Evolutionary conservation across 1,284 basidiomycete species (phyloP).

Genomic region (Chalciporus sp.): DNA sequence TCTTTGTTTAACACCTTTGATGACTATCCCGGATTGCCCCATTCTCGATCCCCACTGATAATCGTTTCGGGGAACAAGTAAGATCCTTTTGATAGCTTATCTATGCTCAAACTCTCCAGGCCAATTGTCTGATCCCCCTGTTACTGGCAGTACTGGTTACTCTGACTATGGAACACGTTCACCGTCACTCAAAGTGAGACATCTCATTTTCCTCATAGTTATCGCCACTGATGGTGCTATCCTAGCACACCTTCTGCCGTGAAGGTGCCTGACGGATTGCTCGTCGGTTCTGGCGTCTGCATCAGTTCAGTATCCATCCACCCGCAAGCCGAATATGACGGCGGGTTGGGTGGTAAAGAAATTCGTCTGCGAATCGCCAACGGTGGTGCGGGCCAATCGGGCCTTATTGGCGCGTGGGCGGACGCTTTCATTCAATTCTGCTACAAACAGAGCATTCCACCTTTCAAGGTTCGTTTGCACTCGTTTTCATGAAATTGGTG

Average conservation of each 20-base stretch:
- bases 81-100: neutral
- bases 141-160: neutral
- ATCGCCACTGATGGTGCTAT: constrained; percentile 1
- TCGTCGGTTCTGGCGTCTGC: constrained; percentile 5
- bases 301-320: constrained; percentile 9
- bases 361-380: constrained; percentile 47
- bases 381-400: constrained; percentile 52
- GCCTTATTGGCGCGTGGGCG: constrained; percentile 47
- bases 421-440: constrained; percentile 45
- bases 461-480: constrained; percentile 39
- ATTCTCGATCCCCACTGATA: neutral
- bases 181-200: constrained; percentile 5
- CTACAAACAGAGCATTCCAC: constrained; percentile 26
- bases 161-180: constrained; percentile 8
- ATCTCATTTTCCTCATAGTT: no score
- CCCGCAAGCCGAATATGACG: constrained; percentile 22
- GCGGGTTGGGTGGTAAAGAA: constrained; percentile 9
- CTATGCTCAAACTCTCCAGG: neutral
- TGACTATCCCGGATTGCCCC: neutral
- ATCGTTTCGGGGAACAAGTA: neutral
- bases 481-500: neutral
- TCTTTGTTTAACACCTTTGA: neutral
- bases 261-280: constrained; percentile 1
- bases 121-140: neutral
- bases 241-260: constrained; percentile 4